Conservation (phyloP, 345 rosid species). For the Raphanus raphanistrum region DNA sequence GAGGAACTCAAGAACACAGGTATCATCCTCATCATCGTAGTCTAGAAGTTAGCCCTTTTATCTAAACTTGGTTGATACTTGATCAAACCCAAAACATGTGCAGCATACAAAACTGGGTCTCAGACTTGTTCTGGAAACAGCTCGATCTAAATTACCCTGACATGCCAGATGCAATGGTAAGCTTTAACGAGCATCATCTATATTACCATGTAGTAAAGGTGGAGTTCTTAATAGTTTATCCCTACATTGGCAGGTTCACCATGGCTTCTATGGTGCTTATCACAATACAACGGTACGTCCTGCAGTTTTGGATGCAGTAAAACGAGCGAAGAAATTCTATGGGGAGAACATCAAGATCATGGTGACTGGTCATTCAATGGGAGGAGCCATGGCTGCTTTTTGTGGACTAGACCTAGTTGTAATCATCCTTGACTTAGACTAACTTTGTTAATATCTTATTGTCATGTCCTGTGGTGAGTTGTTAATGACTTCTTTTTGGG, state of each 20-base stretch:
- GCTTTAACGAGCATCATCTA: constrained; percentile 21
- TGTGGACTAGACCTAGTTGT: constrained; percentile 85
- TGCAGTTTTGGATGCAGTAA: constrained; percentile 65
- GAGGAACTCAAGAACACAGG: constrained; percentile 44
- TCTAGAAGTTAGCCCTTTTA: neutral
- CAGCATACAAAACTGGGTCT: constrained; percentile 94
- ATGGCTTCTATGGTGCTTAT: constrained; percentile 87
- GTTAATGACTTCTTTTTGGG: constrained; percentile 13
- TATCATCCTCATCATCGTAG: neutral
- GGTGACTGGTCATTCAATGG: constrained; percentile 99
- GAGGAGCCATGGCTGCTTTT: constrained; percentile 94
- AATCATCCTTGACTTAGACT: constrained; percentile 27
- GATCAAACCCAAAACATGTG: constrained; percentile 9
- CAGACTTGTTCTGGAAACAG: constrained; percentile 91
- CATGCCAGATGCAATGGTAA: constrained; percentile 92
- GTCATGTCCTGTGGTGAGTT: constrained; percentile 9
- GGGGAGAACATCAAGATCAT: constrained; percentile 60
- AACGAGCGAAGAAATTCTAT: constrained; percentile 54
- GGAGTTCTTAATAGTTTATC: neutral
- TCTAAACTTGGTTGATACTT: constrained; percentile 13
- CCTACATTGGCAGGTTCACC: constrained; percentile 67
- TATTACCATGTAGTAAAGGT: constrained; percentile 5
- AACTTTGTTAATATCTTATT: neutral
- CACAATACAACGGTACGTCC: constrained; percentile 91
- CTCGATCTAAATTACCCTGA: constrained; percentile 91